Evolutionary conservation across 176 grass and related monocot genomes (phyloP).

Genomic region (Hordeum vulgare): MorexV3_pseudomolecules_assembly NC_058524.1:580568012-580568511

Average conservation of each 20-base stretch:
- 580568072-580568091: not conserved
- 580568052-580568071: not conserved
- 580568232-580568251: not conserved
- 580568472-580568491: not conserved
- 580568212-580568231: conserved; percentile 52
- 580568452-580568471: not conserved
- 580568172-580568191: conserved; percentile 66
- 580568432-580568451: not conserved
- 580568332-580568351: not conserved
- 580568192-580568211: conserved; percentile 52
- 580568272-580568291: not conserved
- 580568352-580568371: not conserved
- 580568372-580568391: not conserved
- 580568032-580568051: conserved; percentile 13
- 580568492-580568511: not conserved
- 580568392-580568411: not conserved
- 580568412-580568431: not conserved
- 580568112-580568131: conserved; percentile 56
- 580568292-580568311: not conserved
- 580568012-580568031: conserved; percentile 64
- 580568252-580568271: not conserved
- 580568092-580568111: not conserved
- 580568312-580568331: not conserved
- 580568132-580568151: conserved; percentile 42
- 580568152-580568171: conserved; percentile 61